Base-by-base conservation (phyloP, 331 rosid genomes). In the Telfairia occidentalis region DNA sequence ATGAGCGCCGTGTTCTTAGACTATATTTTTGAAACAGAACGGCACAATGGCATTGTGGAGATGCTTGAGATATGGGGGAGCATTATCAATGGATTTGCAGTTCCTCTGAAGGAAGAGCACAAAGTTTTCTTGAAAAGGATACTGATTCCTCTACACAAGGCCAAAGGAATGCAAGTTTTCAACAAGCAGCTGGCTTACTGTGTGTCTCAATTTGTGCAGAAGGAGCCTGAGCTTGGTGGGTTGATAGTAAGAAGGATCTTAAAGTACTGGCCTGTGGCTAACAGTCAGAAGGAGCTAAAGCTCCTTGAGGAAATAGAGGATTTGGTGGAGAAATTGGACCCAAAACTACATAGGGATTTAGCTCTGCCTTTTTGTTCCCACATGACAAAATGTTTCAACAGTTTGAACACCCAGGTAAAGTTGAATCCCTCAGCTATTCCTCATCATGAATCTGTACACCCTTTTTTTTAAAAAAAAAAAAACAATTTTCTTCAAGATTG, bases 41-140 rank as follows among this genome's bases (percentile, higher is more conserved):
- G 79, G 82, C 90, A 88, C 63, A 71, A 85, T 37, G 98, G 97
- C 10, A 81, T 94, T 26, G 92, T 79, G 0, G 96, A 94, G 42
- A 81, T 94, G 89, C 96, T 94, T 69, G 96, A 94, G 95, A 86
- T 94, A 84, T 87, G 95, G 95, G 98, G 96, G 64, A 87, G 90
- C 76, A 88, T 94, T 48, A 87, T 89, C 35, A 88, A 89, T 67
- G 98, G 98, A 0, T 91, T 94, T 71, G 79, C 92, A 2, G 90
- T 94, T 77, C 98, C 96, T 2, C 80, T 91, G 7, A 94, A 94
- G 80, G 97, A 94, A 86, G 96, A 94, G 69, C 97, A 91, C 85
- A 89, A 86, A 82, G 50, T 88, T 84, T 94, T 89, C 71, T 80
- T 91, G 28, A 87, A 89, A 94, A 88, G 96, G 82, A 94, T 91